phyloP scores from a whole-genome alignment of 1,139 yeast genomes.

The Pichia cactophila region DNA sequence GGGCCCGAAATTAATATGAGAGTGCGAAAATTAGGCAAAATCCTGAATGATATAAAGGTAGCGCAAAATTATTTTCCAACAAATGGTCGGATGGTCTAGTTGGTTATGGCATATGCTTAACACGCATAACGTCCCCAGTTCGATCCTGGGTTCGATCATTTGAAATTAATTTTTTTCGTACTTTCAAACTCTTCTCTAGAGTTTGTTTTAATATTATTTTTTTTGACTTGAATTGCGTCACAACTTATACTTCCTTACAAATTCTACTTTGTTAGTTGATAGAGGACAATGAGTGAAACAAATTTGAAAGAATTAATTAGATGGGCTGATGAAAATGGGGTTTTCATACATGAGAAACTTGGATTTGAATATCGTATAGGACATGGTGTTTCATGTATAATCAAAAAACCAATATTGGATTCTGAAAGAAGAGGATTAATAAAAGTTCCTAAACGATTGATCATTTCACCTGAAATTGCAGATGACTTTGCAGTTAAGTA shows the following conservation, averaged over 20 bases:
- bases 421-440: slow-evolving; percentile 13
- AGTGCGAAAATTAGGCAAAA: background rate
- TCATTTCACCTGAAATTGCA: slow-evolving; percentile 34
- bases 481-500: slow-evolving; percentile 30
- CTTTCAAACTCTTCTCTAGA: no score
- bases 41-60: background rate
- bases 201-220: no score
- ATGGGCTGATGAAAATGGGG: slow-evolving; percentile 50
- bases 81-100: slow-evolving; percentile 21
- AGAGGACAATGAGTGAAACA: no score
- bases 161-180: background rate
- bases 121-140: slow-evolving; percentile 99
- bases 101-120: slow-evolving; percentile 99
- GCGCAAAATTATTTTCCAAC: background rate
- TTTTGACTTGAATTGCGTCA: no score
- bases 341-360: slow-evolving; percentile 32
- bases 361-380: slow-evolving; percentile 23
- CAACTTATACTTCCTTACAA: no score
- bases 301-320: slow-evolving; percentile 3
- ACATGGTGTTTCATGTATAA: slow-evolving; percentile 20
- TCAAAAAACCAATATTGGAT: slow-evolving; percentile 11
- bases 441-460: slow-evolving; percentile 18
- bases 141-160: slow-evolving; percentile 99
- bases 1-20: no score
- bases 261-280: no score